Evolutionary conservation across 495 filamentous ascomycete species (phyloP), one percentile per base, ranked within the genome.

Genomic region (Trichoderma orchidacearum): DNA sequence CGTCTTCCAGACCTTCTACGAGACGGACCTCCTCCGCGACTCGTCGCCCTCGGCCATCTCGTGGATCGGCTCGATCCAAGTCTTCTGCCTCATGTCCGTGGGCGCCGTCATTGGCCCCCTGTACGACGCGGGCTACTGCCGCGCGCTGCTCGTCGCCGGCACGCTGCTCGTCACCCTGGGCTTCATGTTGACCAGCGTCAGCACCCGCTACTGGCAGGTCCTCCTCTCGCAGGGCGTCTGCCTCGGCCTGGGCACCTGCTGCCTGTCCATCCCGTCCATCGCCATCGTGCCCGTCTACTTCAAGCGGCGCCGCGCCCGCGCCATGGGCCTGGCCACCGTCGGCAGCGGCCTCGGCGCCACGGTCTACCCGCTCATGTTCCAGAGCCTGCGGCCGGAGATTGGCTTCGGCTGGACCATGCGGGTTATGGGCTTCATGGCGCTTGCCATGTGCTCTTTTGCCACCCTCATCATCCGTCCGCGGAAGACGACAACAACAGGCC

Each of bases 311-410:
- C 70, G 83, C 13, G 82, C 85, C 0, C 73, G 86, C 5, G 88
- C 82, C 0, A 72, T 89, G 54, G 88, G 85, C 1, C 67, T 89
- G 25, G 81, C 82, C 57, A 76, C 82, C 6, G 70, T 80, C 0
- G 87, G 87, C 0, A 81, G 78, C 8, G 80, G 77, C n/a, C 61
- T 90, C 1, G 84, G 83, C 2, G 84, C 84, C 18, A 78, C 86
- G 28, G 69, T 88, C 12, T 86, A 85, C 56, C 81, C 85, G 0
- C 62, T 87, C 13, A 78, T 83, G 59, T 68, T 87, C 4, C 73
- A 84, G 59, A 63, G 63, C 3, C 72, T 85, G 23, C 63, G 80
- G 5, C 74, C 78, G 0, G 55, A 60, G 3, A 61, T 87, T 18
- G 84, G 84, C 15, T 86, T 85, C 53, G 80, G 73, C 9, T 87